Base-by-base conservation (phyloP, 257 asterid genomes). In the Forsythia viridissima region DNA sequence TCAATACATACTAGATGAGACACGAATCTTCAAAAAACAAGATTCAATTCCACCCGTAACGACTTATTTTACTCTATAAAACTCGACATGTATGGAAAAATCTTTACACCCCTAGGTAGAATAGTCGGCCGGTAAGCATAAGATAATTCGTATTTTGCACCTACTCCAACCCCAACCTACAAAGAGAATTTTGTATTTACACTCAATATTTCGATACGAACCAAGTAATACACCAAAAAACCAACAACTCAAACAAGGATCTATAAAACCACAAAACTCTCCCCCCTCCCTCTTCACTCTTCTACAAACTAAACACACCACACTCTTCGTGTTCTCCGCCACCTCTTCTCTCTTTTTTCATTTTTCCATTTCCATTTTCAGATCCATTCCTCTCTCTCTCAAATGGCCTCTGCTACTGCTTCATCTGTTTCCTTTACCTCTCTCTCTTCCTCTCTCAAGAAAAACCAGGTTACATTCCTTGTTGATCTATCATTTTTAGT, bases 311-410 rank as follows among this genome's bases (percentile, higher is more conserved):
- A 30, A 6, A 30, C 38, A 24, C 16, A 21, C 21, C 69, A 20
- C 61, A 21, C 10, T 20, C 42, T 72, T 72, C n/a, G 76, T 72
- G 76, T 55, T 72, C 30, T 72, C 76, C 76, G 66, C 76, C 76
- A 13, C 76, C 38, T 24, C 24, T 24, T 72, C 24, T 72, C 75
- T 71, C 69, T 36, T 36, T 20, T 24, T 24, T 3, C 51, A 2
- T 6, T 8, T 70, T 21, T n/a, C 36, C 21, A n/a, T 39, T 39
- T 2, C 52, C 38, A 63, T 30, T 40, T 43, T 70, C 39, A 70
- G 74, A 70, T 70, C 77, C 48, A 61, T 57, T 55, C n/a, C 34
- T 30, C 34, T 73, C 42, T 20, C 30, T 41, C 41, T 39, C 63
- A 30, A 73, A 74, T 74, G 77, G 77, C 77, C 13, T 6, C 77